These are phyloP conservation scores for Penicillium sp. DNA, from an alignment of 2,329 filamentous ascomycete species.

Conservation along the genomic window DNA sequence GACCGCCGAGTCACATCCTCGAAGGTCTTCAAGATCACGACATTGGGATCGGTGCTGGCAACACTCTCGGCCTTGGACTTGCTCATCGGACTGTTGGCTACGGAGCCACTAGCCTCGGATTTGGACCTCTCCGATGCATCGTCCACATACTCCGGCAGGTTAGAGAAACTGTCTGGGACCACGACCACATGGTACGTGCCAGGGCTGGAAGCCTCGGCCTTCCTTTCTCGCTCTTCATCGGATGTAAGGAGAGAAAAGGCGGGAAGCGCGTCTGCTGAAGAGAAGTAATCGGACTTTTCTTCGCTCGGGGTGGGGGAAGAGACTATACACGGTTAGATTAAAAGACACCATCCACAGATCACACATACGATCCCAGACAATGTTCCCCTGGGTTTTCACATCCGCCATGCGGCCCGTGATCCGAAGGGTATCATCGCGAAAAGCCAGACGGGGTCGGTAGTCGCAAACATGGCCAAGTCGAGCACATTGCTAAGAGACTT, in stretches of 20 bases:
- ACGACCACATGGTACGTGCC: slow-evolving; percentile 54
- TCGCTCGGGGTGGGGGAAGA: slow-evolving; percentile 28
- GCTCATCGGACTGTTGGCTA: slow-evolving; percentile 27
- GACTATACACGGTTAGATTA: slow-evolving; percentile 21
- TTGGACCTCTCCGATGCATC: slow-evolving; percentile 27
- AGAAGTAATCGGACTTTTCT: slow-evolving; percentile 27
- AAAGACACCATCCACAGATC: background rate
- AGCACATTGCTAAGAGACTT: slow-evolving; percentile 46
- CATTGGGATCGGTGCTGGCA: slow-evolving; percentile 42
- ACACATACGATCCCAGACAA: slow-evolving; percentile 53
- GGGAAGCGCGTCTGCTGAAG: slow-evolving; percentile 46
- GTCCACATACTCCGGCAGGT: slow-evolving; percentile 48
- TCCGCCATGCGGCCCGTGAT: slow-evolving; percentile 50
- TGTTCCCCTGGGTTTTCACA: slow-evolving; percentile 48
- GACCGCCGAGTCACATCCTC: slow-evolving; percentile 42
- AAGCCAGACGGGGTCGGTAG: slow-evolving; percentile 54
- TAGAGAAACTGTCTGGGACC: slow-evolving; percentile 51
- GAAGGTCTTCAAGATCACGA: slow-evolving; percentile 48
- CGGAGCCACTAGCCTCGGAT: slow-evolving; percentile 25
- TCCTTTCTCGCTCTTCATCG: slow-evolving; percentile 55
- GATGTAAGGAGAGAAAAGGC: slow-evolving; percentile 51
- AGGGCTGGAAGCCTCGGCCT: slow-evolving; percentile 48
- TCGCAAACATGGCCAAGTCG: slow-evolving; percentile 54
- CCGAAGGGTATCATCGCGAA: slow-evolving; percentile 50
- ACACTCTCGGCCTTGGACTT: slow-evolving; percentile 21